phyloP scores from a whole-genome alignment of 495 filamentous ascomycete genomes.

The Talaromyces proteolyticus region DNA sequence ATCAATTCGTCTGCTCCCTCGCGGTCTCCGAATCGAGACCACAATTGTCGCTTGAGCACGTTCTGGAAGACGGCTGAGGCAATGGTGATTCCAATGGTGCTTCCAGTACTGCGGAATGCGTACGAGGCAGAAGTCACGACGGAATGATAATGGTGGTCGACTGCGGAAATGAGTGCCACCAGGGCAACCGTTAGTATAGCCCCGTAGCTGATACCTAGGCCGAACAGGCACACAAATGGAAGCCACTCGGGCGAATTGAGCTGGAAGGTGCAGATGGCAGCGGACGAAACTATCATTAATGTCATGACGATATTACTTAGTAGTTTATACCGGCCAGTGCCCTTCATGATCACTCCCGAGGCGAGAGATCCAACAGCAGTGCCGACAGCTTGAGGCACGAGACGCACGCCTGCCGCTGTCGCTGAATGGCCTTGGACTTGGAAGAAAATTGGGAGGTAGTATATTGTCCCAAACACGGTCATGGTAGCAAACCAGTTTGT shows the following conservation, averaged over 20 bases:
- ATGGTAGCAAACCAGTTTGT: conserved; percentile 66
- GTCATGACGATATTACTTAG: conserved; percentile 50
- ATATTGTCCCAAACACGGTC: conserved; percentile 49
- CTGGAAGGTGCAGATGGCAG: conserved; percentile 46
- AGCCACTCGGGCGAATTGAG: conserved; percentile 53
- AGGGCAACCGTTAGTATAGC: conserved; percentile 76
- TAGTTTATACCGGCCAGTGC: conserved; percentile 57
- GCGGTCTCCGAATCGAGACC: conserved; percentile 59
- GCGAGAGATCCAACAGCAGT: conserved; percentile 66
- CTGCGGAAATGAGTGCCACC: conserved; percentile 72
- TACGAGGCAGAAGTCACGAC: conserved; percentile 81
- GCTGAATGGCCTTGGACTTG: conserved; percentile 68
- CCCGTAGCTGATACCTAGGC: conserved; percentile 66
- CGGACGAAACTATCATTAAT: conserved; percentile 44
- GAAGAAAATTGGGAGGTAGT: conserved; percentile 79
- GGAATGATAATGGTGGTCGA: conserved; percentile 77
- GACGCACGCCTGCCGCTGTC: conserved; percentile 61
- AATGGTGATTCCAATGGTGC: conserved; percentile 76
- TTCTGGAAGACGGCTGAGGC: conserved; percentile 80
- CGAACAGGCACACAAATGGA: conserved; percentile 62
- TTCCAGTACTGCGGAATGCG: conserved; percentile 75
- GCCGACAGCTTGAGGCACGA: conserved; percentile 63
- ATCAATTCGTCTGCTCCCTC: conserved; percentile 66
- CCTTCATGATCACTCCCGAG: conserved; percentile 68
- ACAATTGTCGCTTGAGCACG: conserved; percentile 48